phyloP scores from a whole-genome alignment of 2,329 filamentous ascomycete genomes.

The Aureobasidium sp. region DNA sequence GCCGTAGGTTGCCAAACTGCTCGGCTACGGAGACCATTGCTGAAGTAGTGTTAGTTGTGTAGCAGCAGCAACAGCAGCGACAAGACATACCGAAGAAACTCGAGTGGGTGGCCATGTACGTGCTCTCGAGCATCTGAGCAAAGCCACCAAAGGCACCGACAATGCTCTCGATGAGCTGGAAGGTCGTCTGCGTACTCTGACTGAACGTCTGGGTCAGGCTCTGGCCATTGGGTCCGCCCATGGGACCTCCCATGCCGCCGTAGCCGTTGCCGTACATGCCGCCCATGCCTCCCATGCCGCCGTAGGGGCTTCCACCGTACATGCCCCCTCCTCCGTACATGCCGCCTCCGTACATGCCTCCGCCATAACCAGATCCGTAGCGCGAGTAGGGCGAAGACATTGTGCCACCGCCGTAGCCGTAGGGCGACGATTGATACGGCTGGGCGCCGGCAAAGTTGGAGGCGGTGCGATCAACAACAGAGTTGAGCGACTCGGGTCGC shows the following conservation, averaged over 20 bases:
- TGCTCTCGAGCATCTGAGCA: constrained; percentile 98
- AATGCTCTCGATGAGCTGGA: constrained; percentile 96
- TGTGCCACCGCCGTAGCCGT: constrained; percentile 41
- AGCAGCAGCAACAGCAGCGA: background rate
- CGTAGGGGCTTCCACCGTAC: constrained; percentile 25
- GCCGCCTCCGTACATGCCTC: constrained; percentile 30
- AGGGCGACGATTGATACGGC: constrained; percentile 43
- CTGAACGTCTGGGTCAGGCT: constrained; percentile 93
- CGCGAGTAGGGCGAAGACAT: constrained; percentile 44
- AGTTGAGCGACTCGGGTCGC: constrained; percentile 66
- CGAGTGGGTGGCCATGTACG: constrained; percentile 98
- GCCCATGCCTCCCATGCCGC: constrained; percentile 22
- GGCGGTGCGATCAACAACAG: constrained; percentile 79
- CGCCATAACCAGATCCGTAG: constrained; percentile 35
- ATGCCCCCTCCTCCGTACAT: constrained; percentile 23
- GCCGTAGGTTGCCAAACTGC: constrained; percentile 86
- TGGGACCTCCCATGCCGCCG: constrained; percentile 36
- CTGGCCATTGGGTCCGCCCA: constrained; percentile 71
- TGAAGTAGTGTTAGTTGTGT: constrained; percentile 27
- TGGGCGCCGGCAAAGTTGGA: constrained; percentile 56
- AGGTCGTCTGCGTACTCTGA: constrained; percentile 91
- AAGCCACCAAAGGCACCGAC: constrained; percentile 96
- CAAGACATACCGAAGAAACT: constrained; percentile 78
- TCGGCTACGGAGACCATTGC: constrained; percentile 98
- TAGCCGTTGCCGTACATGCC: constrained; percentile 15